Evolutionary conservation across 2,329 filamentous ascomycete species (phyloP).

Genomic region (Keithomyces neogunnii): DNA sequence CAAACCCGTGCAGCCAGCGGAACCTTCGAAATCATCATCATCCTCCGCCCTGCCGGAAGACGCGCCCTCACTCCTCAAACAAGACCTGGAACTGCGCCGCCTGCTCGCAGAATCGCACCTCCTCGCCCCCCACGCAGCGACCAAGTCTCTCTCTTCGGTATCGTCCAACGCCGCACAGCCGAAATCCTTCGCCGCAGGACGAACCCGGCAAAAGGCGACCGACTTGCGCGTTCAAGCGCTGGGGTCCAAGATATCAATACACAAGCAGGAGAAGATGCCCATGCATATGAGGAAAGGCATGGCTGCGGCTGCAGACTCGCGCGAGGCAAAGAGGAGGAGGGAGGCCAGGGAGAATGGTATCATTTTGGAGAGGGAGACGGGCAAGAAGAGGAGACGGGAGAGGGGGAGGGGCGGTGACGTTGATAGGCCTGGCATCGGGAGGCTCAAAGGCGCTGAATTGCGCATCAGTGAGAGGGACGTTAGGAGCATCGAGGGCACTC

Average conservation of each 20-base stretch:
- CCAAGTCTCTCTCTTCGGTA: slow-evolving; percentile 30
- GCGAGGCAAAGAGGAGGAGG: slow-evolving; percentile 61
- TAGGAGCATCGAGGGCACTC: slow-evolving; percentile 54
- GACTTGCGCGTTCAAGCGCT: slow-evolving; percentile 78
- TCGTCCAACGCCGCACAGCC: slow-evolving; percentile 27
- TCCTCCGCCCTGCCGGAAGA: slow-evolving; percentile 41
- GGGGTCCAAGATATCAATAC: slow-evolving; percentile 68
- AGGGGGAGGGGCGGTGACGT: slow-evolving; percentile 54
- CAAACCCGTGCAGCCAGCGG: slow-evolving; percentile 13
- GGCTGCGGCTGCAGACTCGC: slow-evolving; percentile 50
- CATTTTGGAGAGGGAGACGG: slow-evolving; percentile 59
- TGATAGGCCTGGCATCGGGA: slow-evolving; percentile 71
- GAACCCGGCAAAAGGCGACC: slow-evolving; percentile 69
- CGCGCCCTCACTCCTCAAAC: slow-evolving; percentile 65
- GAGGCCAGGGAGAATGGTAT: slow-evolving; percentile 89
- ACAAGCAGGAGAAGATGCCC: slow-evolving; percentile 79
- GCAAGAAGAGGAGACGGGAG: slow-evolving; percentile 28
- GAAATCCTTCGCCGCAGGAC: slow-evolving; percentile 48
- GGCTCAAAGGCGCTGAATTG: slow-evolving; percentile 70
- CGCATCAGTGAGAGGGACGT: slow-evolving; percentile 73
- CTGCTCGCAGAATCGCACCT: slow-evolving; percentile 89
- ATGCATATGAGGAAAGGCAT: slow-evolving; percentile 85
- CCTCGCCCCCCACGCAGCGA: slow-evolving; percentile 46
- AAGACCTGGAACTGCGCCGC: slow-evolving; percentile 86
- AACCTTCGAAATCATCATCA: slow-evolving; percentile 15